Base-by-base conservation (phyloP, 805 yeast species). In the Starmerella vaccinii region DNA sequence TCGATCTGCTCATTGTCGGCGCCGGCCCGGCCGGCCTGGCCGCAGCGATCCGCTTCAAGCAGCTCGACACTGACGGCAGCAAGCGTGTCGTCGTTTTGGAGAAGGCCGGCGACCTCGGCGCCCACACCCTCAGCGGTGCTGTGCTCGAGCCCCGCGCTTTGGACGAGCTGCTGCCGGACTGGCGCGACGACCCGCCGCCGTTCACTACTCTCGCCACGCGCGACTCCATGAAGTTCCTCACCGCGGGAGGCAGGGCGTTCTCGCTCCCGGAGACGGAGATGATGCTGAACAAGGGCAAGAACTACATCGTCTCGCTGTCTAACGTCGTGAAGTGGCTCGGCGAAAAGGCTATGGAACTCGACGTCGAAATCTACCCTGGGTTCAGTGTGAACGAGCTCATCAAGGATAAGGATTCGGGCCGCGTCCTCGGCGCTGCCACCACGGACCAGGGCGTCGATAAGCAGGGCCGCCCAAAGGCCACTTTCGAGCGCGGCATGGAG, bases 11-110 rank as follows among this genome's bases (percentile, higher is more conserved):
- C 61, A 87, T 92, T 47, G 95, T 92, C 2, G 98, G 98, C 39
- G 97, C 95, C 32, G 98, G 98, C 0, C 97, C 97, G 6, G 94
- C 97, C 1, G 98, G 98, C 3, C 71, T 92, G 46, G 89, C 96
- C 1, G 82, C 98, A 1, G 97, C 97, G 12, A 92, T 92, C 55
- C 76, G 77, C 58, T 71, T 87, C 53, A 92, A 92, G 65, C 96
- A 89, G 64, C 68, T 90, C 32, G 96, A 89, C 62, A 70, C 74
- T 49, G 81, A 76, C 55, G 68, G 73, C 26, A 83, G 82, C 1
- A 68, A 87, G 46, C 73, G 98, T 53, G 95, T 92, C 32, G 83
- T 92, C 9, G 87, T 92, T 1, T 70, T 92, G 35, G 98, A 92
- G 61, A 92, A 92, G 63, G 94, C 95, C 1, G 80, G 88, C 15